Base-by-base conservation (phyloP, 257 asterid species). In the Gynochthodes officinalis region DNA sequence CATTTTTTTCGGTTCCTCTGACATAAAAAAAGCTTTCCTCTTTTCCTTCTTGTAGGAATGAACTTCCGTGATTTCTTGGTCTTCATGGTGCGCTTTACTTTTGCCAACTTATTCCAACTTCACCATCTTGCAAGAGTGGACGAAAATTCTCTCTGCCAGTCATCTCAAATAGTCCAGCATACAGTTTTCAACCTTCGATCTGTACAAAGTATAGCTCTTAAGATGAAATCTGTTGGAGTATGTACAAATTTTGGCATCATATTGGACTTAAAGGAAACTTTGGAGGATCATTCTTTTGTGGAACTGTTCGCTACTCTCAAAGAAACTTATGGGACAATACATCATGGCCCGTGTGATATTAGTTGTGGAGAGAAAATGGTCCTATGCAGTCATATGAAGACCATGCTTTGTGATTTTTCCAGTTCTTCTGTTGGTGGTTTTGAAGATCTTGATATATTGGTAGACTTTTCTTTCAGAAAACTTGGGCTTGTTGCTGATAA, bases 51-150 rank as follows among this genome's bases (percentile, higher is more conserved):
- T 72, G 76, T 77, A 91, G 98, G 98, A 69, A 92, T 95, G 96
- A 84, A 95, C 74, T 92, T 91, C 77, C 65, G 76, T 40, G 96
- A 95, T 74, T 85, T 91, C 76, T 94, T 92, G 78, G 71, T 75
- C 69, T 88, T 92, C 87, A 70, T 89, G 86, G 79, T 71, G 80
- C 96, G 96, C n/a, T 86, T 90, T 69, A 80, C 98, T 50, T 77
- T 90, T 61, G 97, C 97, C 84, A 92, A 85, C 77, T 55, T 82
- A 65, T 75, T 85, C 82, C 84, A 85, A 50, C 86, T 95, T 66
- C 73, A 72, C 82, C 85, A 83, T 75, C 69, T 87, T 71, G 55
- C 75, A 54, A 63, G 58, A 37, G 69, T 69, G 10, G 39, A 54
- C 19, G 60, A 73, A 21, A 75, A 71, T 55, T 44, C 77, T 55